Evolutionary conservation across 2,329 filamentous ascomycete species (phyloP).

Genomic region (Aspergillus niger): DNA sequence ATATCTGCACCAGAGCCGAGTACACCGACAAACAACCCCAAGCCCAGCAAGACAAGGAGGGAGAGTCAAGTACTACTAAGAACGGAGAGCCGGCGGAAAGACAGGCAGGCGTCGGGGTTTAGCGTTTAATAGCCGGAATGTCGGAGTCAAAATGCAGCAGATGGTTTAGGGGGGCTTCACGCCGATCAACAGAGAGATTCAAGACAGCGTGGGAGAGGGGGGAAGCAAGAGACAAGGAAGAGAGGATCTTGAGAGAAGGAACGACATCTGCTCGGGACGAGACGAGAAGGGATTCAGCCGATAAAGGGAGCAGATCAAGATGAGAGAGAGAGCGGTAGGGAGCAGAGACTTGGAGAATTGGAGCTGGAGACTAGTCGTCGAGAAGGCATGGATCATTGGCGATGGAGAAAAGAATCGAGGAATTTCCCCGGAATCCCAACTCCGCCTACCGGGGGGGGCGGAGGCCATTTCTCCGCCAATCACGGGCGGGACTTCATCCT

Average conservation of each 20-base stretch:
- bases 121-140: neutral
- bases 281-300: constrained; percentile 3
- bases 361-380: neutral
- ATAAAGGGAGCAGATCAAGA: neutral
- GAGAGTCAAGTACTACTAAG: neutral
- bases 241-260: neutral
- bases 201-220: constrained; percentile 1
- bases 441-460: constrained; percentile 23
- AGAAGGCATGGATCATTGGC: no score
- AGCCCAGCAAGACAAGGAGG: neutral
- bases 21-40: neutral
- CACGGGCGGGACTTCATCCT: constrained; percentile 8
- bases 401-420: constrained; percentile 13
- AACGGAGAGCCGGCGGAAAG: neutral
- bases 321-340: neutral
- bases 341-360: constrained; percentile 1
- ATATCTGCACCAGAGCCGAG: neutral
- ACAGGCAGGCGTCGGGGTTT: neutral
- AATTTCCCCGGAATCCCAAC: constrained; percentile 27
- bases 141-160: neutral
- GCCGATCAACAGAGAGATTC: neutral
- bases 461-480: constrained; percentile 40
- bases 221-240: neutral
- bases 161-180: neutral
- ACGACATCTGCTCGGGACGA: constrained; percentile 14